Conservation (phyloP, 768 basidiomycete genomes). For the Phanerodontia chrysosporium region DNA sequence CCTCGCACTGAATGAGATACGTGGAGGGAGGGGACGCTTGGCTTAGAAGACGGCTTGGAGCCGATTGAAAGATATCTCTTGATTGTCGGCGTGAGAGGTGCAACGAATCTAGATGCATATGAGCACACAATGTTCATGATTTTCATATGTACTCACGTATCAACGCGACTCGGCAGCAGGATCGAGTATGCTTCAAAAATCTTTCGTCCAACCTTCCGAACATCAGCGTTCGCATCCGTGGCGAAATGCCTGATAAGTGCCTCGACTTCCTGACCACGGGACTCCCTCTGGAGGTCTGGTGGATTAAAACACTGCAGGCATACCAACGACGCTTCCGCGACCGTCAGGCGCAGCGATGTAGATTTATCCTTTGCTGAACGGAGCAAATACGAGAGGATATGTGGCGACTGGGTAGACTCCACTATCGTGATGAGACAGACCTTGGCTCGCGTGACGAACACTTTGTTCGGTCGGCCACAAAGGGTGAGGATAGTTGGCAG, state of each 20-base stretch:
- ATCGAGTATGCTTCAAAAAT: slow-evolving; percentile 75
- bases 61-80: slow-evolving; percentile 69
- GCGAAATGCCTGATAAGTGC: slow-evolving; percentile 61
- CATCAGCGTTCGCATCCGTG: slow-evolving; percentile 71
- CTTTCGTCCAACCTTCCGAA: slow-evolving; percentile 63
- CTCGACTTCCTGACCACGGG: slow-evolving; percentile 63
- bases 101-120: slow-evolving; percentile 52
- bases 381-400: slow-evolving; percentile 56
- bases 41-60: not conserved
- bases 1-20: not conserved
- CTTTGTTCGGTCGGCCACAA: slow-evolving; percentile 75
- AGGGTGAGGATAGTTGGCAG: slow-evolving; percentile 64
- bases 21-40: not conserved
- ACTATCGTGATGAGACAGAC: slow-evolving; percentile 57
- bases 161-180: slow-evolving; percentile 63
- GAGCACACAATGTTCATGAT: not conserved
- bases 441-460: slow-evolving; percentile 64
- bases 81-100: slow-evolving; percentile 69
- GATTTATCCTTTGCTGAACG: slow-evolving; percentile 68
- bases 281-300: slow-evolving; percentile 71
- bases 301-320: slow-evolving; percentile 77
- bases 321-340: slow-evolving; percentile 60
- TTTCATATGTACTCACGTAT: slow-evolving; percentile 41
- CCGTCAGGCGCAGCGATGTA: slow-evolving; percentile 52
- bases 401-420: slow-evolving; percentile 61